Percentiles rank a stretch among this genome's conserved stretches.
Evolutionary conservation across 2,329 filamentous ascomycete species (phyloP).

Genomic region (Microascus cirrosus): DNA sequence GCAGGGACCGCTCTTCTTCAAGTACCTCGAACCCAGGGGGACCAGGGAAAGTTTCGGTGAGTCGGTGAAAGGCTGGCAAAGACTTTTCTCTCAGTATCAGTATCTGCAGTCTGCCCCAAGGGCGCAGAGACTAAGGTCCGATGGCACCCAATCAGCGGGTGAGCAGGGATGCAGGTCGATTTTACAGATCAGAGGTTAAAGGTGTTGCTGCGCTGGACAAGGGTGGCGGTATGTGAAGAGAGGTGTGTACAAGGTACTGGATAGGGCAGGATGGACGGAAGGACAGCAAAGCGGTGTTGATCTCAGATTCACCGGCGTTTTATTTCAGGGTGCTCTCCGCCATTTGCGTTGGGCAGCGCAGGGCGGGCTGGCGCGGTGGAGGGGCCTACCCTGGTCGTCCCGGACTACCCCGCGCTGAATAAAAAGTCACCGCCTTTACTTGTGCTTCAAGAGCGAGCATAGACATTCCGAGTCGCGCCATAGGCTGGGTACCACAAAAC

Average conservation of each 20-base stretch:
- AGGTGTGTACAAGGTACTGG: not conserved
- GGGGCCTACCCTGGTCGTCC: not conserved
- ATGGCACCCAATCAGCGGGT: constrained; percentile 3
- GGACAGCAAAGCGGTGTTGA: not conserved
- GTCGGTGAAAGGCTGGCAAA: constrained; percentile 4
- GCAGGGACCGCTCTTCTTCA: constrained; percentile 1
- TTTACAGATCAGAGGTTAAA: not conserved
- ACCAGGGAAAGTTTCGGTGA: constrained; percentile 3
- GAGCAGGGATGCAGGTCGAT: not conserved
- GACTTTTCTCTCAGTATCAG: not conserved
- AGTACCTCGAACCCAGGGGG: constrained; percentile 1
- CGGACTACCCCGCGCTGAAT: not conserved
- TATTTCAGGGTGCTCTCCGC: not conserved
- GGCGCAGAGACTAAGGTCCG: not conserved
- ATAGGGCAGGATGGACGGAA: not conserved
- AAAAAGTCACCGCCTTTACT: not conserved
- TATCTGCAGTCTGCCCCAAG: not conserved
- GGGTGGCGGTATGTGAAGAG: not conserved
- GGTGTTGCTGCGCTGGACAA: not conserved
- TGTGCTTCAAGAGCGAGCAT: too few relatives aligned
- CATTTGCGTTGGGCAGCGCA: not conserved
- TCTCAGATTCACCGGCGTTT: not conserved
- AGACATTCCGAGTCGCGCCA: too few relatives aligned
- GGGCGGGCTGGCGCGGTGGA: not conserved
- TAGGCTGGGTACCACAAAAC: too few relatives aligned